Conservation (phyloP, 1,139 yeast genomes). For the Yamadazyma spencermartinsiae region DNA sequence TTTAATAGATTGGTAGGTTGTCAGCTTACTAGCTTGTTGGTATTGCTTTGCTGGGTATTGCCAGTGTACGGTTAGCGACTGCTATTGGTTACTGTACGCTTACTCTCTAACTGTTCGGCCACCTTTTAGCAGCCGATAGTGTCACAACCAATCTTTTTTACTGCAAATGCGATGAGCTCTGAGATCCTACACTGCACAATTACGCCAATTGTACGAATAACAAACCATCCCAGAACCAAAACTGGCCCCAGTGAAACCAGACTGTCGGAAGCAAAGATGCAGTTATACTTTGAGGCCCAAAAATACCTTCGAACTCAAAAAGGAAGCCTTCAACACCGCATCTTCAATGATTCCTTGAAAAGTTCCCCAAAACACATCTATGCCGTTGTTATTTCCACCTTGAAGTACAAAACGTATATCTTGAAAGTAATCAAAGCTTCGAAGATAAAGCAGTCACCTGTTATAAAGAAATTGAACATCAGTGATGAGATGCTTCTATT, state of each 20-base stretch:
- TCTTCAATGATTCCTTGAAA: slow-evolving; percentile 49
- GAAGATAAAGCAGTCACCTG: slow-evolving; percentile 50
- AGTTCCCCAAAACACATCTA: slow-evolving; percentile 73
- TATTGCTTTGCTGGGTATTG: too few relatives aligned
- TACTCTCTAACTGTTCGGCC: too few relatives aligned
- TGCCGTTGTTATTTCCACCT: slow-evolving; percentile 78
- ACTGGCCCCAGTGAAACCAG: too few relatives aligned
- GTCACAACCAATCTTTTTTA: too few relatives aligned
- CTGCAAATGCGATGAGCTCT: too few relatives aligned
- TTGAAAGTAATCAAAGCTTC: slow-evolving; percentile 63
- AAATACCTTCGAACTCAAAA: slow-evolving; percentile 31
- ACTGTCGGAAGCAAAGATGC: too few relatives aligned
- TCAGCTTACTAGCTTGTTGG: too few relatives aligned
- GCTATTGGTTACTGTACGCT: too few relatives aligned
- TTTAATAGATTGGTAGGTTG: too few relatives aligned
- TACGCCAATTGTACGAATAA: not conserved
- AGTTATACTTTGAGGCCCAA: slow-evolving; percentile 64
- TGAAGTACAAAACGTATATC: slow-evolving; percentile 67
- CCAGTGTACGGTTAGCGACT: too few relatives aligned
- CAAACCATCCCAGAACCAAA: not conserved
- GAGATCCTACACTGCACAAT: too few relatives aligned
- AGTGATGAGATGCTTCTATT: slow-evolving; percentile 55
- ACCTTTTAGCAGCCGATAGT: too few relatives aligned
- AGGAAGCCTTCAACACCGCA: slow-evolving; percentile 61
- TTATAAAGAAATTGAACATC: slow-evolving; percentile 35